These are phyloP conservation scores for Aspergillus transmontanensis DNA, from an alignment of 2,329 filamentous ascomycete species.

Conservation along the genomic window DNA sequence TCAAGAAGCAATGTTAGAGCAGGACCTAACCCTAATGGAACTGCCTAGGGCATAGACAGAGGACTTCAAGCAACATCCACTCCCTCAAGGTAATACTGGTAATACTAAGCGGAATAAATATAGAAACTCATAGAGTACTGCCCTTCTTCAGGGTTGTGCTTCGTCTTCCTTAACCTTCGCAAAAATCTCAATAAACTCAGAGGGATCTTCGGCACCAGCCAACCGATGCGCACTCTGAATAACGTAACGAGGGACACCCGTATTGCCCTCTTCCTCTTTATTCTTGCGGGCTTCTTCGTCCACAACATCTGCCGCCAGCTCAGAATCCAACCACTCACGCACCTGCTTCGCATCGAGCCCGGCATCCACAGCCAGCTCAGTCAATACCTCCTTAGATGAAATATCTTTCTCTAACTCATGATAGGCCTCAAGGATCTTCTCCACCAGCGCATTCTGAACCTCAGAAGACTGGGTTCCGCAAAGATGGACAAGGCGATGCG, in stretches of 20 bases:
- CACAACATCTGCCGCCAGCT: slow-evolving; percentile 39
- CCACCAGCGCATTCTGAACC: slow-evolving; percentile 23
- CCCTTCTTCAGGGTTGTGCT: background rate
- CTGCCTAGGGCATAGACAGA: too few relatives aligned
- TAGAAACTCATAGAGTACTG: background rate
- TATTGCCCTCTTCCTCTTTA: slow-evolving; percentile 9
- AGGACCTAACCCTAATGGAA: too few relatives aligned
- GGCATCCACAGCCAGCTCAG: slow-evolving; percentile 21
- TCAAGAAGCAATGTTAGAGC: too few relatives aligned
- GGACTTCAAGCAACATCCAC: too few relatives aligned
- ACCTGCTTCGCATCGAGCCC: slow-evolving; percentile 21
- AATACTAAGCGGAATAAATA: background rate
- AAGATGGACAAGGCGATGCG: slow-evolving; percentile 38
- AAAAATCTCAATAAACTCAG: background rate
- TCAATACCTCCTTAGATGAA: slow-evolving; percentile 25
- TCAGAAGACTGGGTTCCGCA: slow-evolving; percentile 7
- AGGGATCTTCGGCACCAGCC: background rate
- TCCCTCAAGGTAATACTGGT: too few relatives aligned
- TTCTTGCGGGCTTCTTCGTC: slow-evolving; percentile 38
- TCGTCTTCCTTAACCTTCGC: background rate
- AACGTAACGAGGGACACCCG: slow-evolving; percentile 14
- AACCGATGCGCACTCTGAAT: background rate
- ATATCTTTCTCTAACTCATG: slow-evolving; percentile 37
- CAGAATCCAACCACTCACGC: slow-evolving; percentile 12
- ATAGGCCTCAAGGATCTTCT: slow-evolving; percentile 31